phyloP scores from a whole-genome alignment of 2,329 filamentous ascomycete species.

The Ilyonectria destructans region DNA sequence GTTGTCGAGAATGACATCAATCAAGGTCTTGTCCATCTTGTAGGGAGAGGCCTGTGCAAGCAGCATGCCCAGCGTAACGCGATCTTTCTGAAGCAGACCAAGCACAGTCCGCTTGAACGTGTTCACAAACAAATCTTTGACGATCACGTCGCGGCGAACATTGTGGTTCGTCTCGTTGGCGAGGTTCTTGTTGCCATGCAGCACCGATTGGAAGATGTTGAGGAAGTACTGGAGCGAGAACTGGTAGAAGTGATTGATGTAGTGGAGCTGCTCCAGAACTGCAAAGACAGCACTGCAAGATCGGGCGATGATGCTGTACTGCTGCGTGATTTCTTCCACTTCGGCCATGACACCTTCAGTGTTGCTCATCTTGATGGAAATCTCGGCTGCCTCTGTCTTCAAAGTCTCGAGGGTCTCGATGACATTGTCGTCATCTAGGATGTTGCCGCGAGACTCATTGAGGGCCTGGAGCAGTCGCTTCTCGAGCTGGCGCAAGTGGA shows the following conservation, averaged over 20 bases:
- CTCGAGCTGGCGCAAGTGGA: constrained; percentile 96
- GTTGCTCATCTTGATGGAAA: constrained; percentile 95
- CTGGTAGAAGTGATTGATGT: constrained; percentile 99
- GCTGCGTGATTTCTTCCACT: constrained; percentile 94
- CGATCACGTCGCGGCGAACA: constrained; percentile 88
- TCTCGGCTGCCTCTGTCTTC: constrained; percentile 97
- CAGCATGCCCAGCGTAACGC: constrained; percentile 94
- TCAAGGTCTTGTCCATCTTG: constrained; percentile 91
- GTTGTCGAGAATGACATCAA: constrained; percentile 89
- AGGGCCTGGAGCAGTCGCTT: constrained; percentile 94
- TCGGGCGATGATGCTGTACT: constrained; percentile 93
- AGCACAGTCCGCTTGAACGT: constrained; percentile 95
- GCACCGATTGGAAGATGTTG: constrained; percentile 95
- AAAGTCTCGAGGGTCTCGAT: constrained; percentile 98
- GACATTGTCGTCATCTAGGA: constrained; percentile 97
- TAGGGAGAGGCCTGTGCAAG: constrained; percentile 97
- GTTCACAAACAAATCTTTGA: constrained; percentile 91
- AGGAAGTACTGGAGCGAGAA: constrained; percentile 99
- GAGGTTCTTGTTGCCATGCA: constrained; percentile 84
- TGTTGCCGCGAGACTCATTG: constrained; percentile 97
- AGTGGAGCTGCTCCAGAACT: constrained; percentile 95
- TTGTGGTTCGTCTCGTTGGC: constrained; percentile 82
- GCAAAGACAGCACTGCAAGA: constrained; percentile 98
- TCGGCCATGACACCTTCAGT: constrained; percentile 99
- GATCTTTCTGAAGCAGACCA: constrained; percentile 92